Evolutionary conservation across 208 protist genomes (phyloP).

Genomic region (Trypanosoma avium): DNA sequence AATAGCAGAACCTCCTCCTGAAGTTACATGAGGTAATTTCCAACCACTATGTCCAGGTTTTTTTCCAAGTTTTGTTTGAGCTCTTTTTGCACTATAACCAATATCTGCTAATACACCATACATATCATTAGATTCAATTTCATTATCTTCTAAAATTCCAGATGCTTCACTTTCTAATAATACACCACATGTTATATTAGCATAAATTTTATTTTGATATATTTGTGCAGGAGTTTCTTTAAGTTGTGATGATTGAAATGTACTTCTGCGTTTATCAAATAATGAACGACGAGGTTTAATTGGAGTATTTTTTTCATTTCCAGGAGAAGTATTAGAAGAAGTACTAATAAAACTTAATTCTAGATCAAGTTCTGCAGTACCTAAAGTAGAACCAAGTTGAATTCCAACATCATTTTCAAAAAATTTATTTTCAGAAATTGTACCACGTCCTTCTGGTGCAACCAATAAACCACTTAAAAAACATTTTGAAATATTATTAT

Average conservation of each 20-base stretch:
- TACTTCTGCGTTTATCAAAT: background rate
- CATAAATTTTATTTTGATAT: conserved; percentile 49
- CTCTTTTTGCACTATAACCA: conserved; percentile 36
- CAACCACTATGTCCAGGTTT: background rate
- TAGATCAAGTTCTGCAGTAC: conserved; percentile 50
- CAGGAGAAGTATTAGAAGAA: background rate
- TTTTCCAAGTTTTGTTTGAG: conserved; percentile 33
- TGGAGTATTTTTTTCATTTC: background rate
- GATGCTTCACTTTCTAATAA: conserved; percentile 46
- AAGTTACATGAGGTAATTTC: background rate
- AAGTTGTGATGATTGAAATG: background rate
- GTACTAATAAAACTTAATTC: conserved; percentile 33
- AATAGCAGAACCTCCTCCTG: conserved; percentile 13
- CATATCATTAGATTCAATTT: conserved; percentile 62
- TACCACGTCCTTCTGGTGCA: conserved; percentile 47
- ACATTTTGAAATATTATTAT: conserved; percentile 52
- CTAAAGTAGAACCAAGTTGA: conserved; percentile 61
- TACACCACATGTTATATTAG: conserved; percentile 68
- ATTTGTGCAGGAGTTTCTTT: conserved; percentile 20
- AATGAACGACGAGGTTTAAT: conserved; percentile 1
- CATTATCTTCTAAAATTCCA: conserved; percentile 66
- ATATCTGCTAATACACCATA: conserved; percentile 71
- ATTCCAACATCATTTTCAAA: conserved; percentile 75
- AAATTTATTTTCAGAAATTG: conserved; percentile 56
- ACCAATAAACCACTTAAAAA: conserved; percentile 60